Evolutionary conservation across 257 asterid genomes (phyloP), one percentile per base, ranked within the genome.

Genomic region (Asclepias syriaca): DNA sequence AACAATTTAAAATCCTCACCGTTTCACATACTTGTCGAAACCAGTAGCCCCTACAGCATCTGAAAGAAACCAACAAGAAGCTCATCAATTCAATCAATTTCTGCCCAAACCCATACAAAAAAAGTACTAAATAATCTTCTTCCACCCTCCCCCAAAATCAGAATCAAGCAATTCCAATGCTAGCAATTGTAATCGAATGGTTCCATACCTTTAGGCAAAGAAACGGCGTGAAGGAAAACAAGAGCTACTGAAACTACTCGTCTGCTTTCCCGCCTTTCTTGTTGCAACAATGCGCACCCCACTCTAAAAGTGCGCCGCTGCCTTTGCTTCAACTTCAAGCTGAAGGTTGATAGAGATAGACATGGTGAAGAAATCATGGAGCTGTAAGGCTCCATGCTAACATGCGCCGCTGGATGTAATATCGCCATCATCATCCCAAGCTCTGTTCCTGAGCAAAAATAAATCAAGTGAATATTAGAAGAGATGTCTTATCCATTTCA

Each of bases 11-110:
- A 48, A 21, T 71, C n/a, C 85, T 80, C 75, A 94, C 99, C 78
- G 91, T 56, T 91, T 94, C 70, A 91, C 80, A 77, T 94, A 94
- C 70, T 85, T 91, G 83, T 91, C 97, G 59, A 94, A 76, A 37
- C 76, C 6, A 80, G 84, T 77, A 46, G 79, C 95, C n/a, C 81
- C 87, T 70, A 74, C 55, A 75, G 97, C 97, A 81, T 80, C 97
- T 94, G 89, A 86, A 82, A 70, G 89, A 86, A 82, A 71, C 66
- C 66, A 68, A 82, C 74, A 82, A 79, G 10, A 82, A 79, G 10
- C 27, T 61, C 64, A 48, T 59, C 29, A 72, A 54, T 60, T 69
- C 58, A 14, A 37, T 51, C 43, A 63, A 11, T 50, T 12, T n/a
- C 11, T 19, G 12, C 29, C 46, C 37, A 45, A 45, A 40, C 22